A percentile compares a stretch with the other conserved stretches of the same genome.
Conservation (phyloP, 1,284 basidiomycete species). For the Trametes pubescens region DNA sequence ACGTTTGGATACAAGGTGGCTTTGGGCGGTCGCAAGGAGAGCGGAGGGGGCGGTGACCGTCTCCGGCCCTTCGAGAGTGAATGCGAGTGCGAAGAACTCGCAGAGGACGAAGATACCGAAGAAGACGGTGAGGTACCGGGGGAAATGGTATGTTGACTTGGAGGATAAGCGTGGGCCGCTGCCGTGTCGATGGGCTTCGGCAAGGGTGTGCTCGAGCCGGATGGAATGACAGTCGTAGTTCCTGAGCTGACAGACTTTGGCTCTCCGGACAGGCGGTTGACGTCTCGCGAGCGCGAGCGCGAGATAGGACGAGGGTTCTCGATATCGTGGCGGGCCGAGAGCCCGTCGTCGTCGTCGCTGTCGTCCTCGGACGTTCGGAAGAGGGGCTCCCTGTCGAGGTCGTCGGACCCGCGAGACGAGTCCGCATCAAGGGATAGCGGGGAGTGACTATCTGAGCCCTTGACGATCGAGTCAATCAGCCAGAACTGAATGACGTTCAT, state of each 20-base stretch:
- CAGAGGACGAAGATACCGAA: slow-evolving; percentile 48
- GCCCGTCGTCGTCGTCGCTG: slow-evolving; percentile 56
- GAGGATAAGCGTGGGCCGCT: slow-evolving; percentile 66
- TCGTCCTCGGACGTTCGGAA: slow-evolving; percentile 55
- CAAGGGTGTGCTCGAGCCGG: slow-evolving; percentile 45
- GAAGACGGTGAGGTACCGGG: slow-evolving; percentile 22
- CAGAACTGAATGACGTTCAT: slow-evolving; percentile 95
- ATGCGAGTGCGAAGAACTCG: slow-evolving; percentile 43
- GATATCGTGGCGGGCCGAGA: slow-evolving; percentile 50
- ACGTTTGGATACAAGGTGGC: slow-evolving; percentile 33
- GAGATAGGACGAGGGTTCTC: slow-evolving; percentile 49
- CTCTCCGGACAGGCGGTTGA: slow-evolving; percentile 41
- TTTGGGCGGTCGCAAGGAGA: slow-evolving; percentile 40
- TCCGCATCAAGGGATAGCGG: slow-evolving; percentile 51
- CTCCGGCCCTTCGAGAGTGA: slow-evolving; percentile 41
- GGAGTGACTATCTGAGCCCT: slow-evolving; percentile 57
- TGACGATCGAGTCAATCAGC: slow-evolving; percentile 89
- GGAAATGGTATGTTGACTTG: slow-evolving; percentile 47
- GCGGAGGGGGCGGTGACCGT: slow-evolving; percentile 51
- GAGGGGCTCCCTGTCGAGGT: slow-evolving; percentile 65
- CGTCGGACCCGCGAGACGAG: slow-evolving; percentile 37
- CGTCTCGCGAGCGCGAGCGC: slow-evolving; percentile 46
- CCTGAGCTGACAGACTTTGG: slow-evolving; percentile 43
- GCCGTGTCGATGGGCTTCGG: slow-evolving; percentile 41
- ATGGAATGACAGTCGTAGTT: slow-evolving; percentile 36